Percentiles rank a stretch among this genome's conserved stretches.
Evolutionary conservation across 129 eudicot genomes (phyloP).

Genomic region (Smallanthus sonchifolius): DNA sequence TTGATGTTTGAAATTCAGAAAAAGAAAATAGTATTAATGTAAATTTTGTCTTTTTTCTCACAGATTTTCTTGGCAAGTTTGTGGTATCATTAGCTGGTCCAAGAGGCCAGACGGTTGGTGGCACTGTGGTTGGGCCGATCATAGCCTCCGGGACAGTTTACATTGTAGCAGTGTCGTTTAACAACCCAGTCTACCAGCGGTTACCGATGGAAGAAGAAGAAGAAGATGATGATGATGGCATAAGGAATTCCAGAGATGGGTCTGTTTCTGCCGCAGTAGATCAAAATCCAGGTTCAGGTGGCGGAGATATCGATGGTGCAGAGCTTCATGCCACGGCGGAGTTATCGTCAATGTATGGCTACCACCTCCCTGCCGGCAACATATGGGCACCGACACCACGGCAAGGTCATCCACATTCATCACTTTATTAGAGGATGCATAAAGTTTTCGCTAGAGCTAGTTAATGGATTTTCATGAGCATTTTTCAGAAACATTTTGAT

Average conservation of each 20-base stretch:
- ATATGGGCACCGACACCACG: constrained; percentile 56
- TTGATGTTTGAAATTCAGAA: background rate
- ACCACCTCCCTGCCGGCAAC: constrained; percentile 34
- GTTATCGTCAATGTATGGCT: constrained; percentile 29
- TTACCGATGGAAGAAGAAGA: constrained; percentile 41
- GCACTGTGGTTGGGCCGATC: constrained; percentile 49
- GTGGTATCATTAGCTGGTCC: constrained; percentile 48
- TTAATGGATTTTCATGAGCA: background rate
- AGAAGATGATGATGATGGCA: constrained; percentile 11
- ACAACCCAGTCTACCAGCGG: constrained; percentile 41
- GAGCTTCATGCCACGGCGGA: constrained; percentile 12
- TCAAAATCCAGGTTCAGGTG: constrained; percentile 22
- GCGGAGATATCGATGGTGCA: constrained; percentile 18
- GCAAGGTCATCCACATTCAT: constrained; percentile 17
- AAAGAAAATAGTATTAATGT: background rate
- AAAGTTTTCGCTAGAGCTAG: background rate
- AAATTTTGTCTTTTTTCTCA: background rate
- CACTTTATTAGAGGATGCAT: constrained; percentile 23
- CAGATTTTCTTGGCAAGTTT: constrained; percentile 28
- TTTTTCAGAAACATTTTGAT: background rate
- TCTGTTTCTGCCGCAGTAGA: constrained; percentile 12
- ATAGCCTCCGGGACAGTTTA: constrained; percentile 50
- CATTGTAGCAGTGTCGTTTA: constrained; percentile 50
- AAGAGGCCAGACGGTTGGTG: constrained; percentile 55
- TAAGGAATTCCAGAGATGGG: constrained; percentile 14